Base-by-base conservation (phyloP, 768 basidiomycete species). In the Tremella mesenterica region DNA sequence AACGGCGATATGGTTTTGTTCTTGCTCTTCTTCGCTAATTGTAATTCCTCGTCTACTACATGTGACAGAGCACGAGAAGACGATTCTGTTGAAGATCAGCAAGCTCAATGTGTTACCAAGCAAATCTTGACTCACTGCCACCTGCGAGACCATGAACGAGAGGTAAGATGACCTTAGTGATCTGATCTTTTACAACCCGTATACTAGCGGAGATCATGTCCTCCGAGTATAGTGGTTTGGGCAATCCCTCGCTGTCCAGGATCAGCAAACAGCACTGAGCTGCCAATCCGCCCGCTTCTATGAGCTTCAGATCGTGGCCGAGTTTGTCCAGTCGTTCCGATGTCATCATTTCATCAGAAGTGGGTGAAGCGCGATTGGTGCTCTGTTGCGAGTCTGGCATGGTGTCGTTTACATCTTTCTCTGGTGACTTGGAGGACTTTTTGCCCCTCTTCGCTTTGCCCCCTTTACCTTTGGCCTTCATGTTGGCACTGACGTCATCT, bases 161-260 rank as follows among this genome's bases (percentile, higher is more conserved):
- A 0, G 88, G 90, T 65, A 88, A 92, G 12, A 96, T 77, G 43
- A 88, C 78, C 65, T 81, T 81, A 1, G 81, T 81, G 27, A 95
- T 80, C 53, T 85, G 84, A 57, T 85, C 85, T 69, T 92, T 91
- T 57, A 90, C 79, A 0, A 84, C 77, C 38, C 75, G 77, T 16
- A 96, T 77, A 73, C 90, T 88, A 0, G 80, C 76, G 0, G 83
- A 83, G 57, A 99, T 88, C 10, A 91, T 78, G 68, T 99, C 95
- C 70, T 96, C 90, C 0, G 93, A 95, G 71, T 93, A 93, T 8
- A 96, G 76, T 86, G 91, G 87, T 71, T 93, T 93, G 1, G 87
- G 81, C 51, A 93, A 75, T 21, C 85, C 78, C 58, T 88, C 87
- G 28, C 84, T 83, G 1, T 81, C 81, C 26, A 96, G 78, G 4